A percentile compares a stretch with the other conserved stretches of the same genome.
phyloP scores from a whole-genome alignment of 306 rosid genomes.

The Begonia peltatifolia region DNA sequence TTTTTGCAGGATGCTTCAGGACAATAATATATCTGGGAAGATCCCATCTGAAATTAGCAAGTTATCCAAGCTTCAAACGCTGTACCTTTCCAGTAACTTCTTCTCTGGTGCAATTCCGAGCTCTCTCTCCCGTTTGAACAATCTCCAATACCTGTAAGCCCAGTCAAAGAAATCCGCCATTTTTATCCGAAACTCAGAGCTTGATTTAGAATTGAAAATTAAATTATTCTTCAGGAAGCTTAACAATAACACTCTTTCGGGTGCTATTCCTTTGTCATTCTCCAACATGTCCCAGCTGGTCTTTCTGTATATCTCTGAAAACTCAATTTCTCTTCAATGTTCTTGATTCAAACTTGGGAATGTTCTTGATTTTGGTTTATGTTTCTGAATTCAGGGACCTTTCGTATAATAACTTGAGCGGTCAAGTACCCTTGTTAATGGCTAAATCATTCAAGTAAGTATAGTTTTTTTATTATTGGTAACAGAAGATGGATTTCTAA shows the following conservation, averaged over 20 bases:
- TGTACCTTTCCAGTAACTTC: slow-evolving; percentile 75
- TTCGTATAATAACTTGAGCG: slow-evolving; percentile 72
- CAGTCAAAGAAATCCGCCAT: slow-evolving; percentile 9
- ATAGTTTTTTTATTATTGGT: not conserved
- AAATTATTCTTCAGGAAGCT: slow-evolving; percentile 34
- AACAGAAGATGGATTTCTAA: not conserved
- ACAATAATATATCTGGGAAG: slow-evolving; percentile 63
- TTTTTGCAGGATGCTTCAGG: slow-evolving; percentile 53
- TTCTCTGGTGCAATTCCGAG: slow-evolving; percentile 66
- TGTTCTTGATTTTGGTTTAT: slow-evolving; percentile 4
- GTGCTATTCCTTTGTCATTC: slow-evolving; percentile 67
- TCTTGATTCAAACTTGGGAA: not conserved
- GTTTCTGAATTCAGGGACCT: slow-evolving; percentile 48
- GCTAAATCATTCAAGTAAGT: slow-evolving; percentile 79
- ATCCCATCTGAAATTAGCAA: slow-evolving; percentile 68
- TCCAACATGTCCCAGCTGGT: slow-evolving; percentile 64
- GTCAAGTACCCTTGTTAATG: slow-evolving; percentile 55
- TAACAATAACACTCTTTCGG: slow-evolving; percentile 65
- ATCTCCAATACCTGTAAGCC: slow-evolving; percentile 78
- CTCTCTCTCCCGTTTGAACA: slow-evolving; percentile 43
- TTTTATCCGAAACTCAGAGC: too few relatives aligned
- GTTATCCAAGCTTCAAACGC: slow-evolving; percentile 61
- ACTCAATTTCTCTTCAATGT: not conserved
- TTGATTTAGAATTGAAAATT: too few relatives aligned
- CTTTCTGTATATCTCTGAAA: slow-evolving; percentile 47